Conservation (phyloP, 352 stramenopile species). For the Nothophytophthora sp. region DNA sequence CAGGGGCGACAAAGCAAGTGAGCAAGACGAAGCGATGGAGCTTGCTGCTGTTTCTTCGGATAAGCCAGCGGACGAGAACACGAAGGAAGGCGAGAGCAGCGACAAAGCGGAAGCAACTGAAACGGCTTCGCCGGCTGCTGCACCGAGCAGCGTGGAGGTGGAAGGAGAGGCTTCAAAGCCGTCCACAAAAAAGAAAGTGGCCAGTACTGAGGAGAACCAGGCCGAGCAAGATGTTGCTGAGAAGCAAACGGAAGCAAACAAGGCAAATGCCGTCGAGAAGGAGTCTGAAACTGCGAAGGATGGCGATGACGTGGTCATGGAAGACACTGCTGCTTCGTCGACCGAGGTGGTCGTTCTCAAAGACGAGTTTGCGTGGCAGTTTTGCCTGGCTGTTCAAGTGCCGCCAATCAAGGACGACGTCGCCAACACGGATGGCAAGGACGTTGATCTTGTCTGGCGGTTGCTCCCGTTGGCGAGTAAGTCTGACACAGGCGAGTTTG, state of each 20-base stretch:
- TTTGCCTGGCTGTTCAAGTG: constrained; percentile 46
- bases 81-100: not conserved
- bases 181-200: not conserved
- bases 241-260: constrained; percentile 10
- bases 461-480: constrained; percentile 55
- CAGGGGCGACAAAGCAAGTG: not conserved
- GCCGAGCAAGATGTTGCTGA: too few species aligned
- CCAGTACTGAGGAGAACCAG: constrained; percentile 7
- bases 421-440: constrained; percentile 9
- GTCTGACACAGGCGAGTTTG: constrained; percentile 48
- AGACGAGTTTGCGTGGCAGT: constrained; percentile 42
- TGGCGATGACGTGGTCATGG: constrained; percentile 16
- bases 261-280: constrained; percentile 7
- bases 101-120: not conserved
- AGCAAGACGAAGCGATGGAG: not conserved
- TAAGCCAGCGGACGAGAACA: constrained; percentile 1
- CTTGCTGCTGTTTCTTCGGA: not conserved
- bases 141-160: not conserved
- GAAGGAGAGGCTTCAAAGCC: not conserved
- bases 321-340: constrained; percentile 7
- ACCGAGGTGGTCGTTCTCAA: constrained; percentile 14
- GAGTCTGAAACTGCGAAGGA: constrained; percentile 8
- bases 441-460: constrained; percentile 35
- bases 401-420: constrained; percentile 3
- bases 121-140: not conserved